phyloP scores from a whole-genome alignment of 176 grass and related monocot species.

The Raddia distichophylla region DNA sequence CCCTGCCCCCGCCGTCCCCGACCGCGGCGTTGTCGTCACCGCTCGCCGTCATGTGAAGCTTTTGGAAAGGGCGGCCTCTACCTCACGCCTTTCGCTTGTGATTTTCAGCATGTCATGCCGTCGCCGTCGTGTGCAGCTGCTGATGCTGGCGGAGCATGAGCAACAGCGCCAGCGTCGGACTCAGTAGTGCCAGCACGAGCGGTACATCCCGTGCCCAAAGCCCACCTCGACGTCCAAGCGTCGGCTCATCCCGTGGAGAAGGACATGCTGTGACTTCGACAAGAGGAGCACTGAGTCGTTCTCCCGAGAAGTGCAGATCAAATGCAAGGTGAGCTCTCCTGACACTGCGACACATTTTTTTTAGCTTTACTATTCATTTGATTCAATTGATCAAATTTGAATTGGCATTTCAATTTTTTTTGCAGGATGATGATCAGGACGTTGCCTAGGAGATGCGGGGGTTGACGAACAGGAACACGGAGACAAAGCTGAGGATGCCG shows the following conservation, averaged over 20 bases:
- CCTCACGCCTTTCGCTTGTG: too few relatives aligned
- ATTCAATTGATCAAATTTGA: neutral
- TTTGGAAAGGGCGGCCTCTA: too few relatives aligned
- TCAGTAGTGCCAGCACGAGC: conserved; percentile 52
- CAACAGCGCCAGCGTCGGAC: neutral
- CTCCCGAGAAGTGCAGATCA: conserved; percentile 42
- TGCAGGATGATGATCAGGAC: conserved; percentile 43
- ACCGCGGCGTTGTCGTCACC: too few relatives aligned
- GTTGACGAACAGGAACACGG: conserved; percentile 71
- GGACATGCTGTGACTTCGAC: conserved; percentile 49
- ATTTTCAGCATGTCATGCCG: too few relatives aligned
- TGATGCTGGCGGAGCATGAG: too few relatives aligned
- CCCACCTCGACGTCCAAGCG: conserved; percentile 49
- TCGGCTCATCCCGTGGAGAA: conserved; percentile 51
- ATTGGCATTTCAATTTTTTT: neutral
- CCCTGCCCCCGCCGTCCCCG: too few relatives aligned
- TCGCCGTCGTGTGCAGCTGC: too few relatives aligned
- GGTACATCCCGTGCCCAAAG: conserved; percentile 61
- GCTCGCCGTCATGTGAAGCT: too few relatives aligned
- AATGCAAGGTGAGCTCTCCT: conserved; percentile 39
- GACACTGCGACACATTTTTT: too few relatives aligned
- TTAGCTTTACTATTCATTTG: neutral
- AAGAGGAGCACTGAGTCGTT: conserved; percentile 38
- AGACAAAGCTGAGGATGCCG: conserved; percentile 70
- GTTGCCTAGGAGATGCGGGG: conserved; percentile 67